Conservation (phyloP, 257 asterid genomes). For the Plantago major region DNA sequence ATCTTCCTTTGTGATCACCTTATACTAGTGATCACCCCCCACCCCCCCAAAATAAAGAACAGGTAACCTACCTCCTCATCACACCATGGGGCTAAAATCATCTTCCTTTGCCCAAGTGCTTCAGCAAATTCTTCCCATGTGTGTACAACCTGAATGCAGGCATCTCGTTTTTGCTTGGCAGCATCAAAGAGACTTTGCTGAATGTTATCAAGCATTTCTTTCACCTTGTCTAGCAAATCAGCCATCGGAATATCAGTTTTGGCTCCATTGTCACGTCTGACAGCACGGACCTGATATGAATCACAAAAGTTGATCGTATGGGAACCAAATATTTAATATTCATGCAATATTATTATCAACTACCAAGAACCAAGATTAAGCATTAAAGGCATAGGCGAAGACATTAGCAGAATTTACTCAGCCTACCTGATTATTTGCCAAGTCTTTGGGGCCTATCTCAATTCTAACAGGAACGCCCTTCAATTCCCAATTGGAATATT, state of each 20-base stretch:
- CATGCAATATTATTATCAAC: not conserved
- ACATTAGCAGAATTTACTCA: not conserved
- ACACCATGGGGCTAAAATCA: constrained; percentile 95
- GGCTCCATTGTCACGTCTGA: constrained; percentile 71
- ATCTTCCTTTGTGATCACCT: too few relatives aligned
- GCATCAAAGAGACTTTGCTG: constrained; percentile 63
- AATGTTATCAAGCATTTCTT: constrained; percentile 46
- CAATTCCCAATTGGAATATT: constrained; percentile 98
- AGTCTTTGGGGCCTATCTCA: constrained; percentile 96
- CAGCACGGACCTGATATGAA: constrained; percentile 67
- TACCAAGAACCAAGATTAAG: too few relatives aligned
- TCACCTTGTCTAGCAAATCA: constrained; percentile 48
- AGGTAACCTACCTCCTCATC: constrained; percentile 69
- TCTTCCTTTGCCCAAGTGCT: constrained; percentile 75
- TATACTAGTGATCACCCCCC: not conserved
- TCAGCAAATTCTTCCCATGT: constrained; percentile 80
- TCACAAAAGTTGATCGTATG: constrained; percentile 1
- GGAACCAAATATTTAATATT: not conserved
- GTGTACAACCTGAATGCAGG: constrained; percentile 57
- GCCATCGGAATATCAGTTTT: constrained; percentile 72
- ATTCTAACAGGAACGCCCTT: constrained; percentile 97
- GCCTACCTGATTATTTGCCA: constrained; percentile 75
- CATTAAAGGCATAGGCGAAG: constrained; percentile 7
- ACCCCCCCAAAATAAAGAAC: not conserved
- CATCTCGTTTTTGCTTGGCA: constrained; percentile 77